Conservation (phyloP, 164 flowering plant genomes). For the Magnolia changhungtana region DNA sequence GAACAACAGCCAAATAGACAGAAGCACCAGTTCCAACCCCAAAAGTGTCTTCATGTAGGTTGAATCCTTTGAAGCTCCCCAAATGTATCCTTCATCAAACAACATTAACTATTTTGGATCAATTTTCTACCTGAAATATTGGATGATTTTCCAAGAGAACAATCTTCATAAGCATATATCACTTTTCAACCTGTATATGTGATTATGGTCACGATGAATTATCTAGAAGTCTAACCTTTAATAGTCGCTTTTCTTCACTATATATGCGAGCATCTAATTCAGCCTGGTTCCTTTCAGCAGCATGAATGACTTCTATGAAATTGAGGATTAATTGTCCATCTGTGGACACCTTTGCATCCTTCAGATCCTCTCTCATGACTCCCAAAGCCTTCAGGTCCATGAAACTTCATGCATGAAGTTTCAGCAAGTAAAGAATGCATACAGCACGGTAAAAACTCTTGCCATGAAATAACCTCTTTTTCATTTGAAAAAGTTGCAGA, state of each 20-base stretch:
- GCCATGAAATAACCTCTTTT: conserved; percentile 42
- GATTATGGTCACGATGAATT: neutral
- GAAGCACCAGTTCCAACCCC: too few species aligned
- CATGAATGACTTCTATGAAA: conserved; percentile 87
- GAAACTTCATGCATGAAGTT: conserved; percentile 4
- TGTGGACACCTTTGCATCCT: conserved; percentile 44
- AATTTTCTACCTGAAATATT: neutral
- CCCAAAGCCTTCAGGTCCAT: conserved; percentile 33
- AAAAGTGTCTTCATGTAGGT: too few species aligned
- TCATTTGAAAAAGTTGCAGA: conserved; percentile 17
- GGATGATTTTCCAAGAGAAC: neutral
- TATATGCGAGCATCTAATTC: conserved; percentile 72
- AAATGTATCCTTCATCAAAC: neutral
- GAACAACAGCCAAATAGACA: too few species aligned
- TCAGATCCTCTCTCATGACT: conserved; percentile 28
- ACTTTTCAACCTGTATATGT: neutral
- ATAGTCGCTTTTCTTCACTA: conserved; percentile 64
- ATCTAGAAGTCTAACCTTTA: conserved; percentile 55
- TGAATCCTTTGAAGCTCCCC: too few species aligned
- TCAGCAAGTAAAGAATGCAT: conserved; percentile 13
- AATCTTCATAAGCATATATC: neutral
- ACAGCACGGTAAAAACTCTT: conserved; percentile 14
- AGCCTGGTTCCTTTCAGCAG: conserved; percentile 86
- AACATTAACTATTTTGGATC: neutral
- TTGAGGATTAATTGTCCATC: conserved; percentile 83